phyloP scores from a whole-genome alignment of 106 monocot genomes.

The Chionographis japonica region DNA sequence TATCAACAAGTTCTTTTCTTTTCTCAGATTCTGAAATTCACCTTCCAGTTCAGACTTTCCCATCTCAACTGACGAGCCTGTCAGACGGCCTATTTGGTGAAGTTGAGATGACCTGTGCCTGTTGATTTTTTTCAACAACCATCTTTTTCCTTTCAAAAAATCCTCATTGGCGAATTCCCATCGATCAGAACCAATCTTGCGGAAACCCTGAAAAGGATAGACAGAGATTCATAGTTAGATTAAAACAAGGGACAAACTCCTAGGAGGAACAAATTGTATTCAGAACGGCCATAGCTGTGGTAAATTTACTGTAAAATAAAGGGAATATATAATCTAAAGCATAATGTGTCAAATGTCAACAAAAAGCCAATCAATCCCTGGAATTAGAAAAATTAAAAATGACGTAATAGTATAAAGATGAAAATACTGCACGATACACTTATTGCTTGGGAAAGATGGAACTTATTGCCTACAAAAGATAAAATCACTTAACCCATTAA shows the following conservation, averaged over 20 bases:
- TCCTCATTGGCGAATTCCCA: conserved; percentile 83
- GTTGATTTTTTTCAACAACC: conserved; percentile 46
- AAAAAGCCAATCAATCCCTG: too few species aligned
- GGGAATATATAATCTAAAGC: too few species aligned
- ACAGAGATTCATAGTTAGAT: conserved; percentile 3
- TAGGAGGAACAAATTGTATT: background rate
- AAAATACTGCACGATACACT: too few species aligned
- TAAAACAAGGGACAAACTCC: background rate
- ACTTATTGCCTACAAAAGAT: too few species aligned
- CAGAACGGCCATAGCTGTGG: too few species aligned
- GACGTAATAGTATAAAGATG: too few species aligned
- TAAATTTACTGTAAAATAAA: too few species aligned
- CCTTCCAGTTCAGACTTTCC: conserved; percentile 17
- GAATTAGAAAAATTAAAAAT: too few species aligned
- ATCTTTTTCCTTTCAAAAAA: conserved; percentile 46
- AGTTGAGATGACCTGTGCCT: conserved; percentile 49
- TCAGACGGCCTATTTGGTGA: conserved; percentile 15
- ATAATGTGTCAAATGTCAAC: too few species aligned
- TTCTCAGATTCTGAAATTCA: conserved; percentile 43
- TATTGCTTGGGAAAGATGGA: too few species aligned
- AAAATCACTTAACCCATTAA: too few species aligned
- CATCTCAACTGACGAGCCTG: conserved; percentile 20
- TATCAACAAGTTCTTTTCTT: conserved; percentile 41
- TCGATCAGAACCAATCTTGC: conserved; percentile 58
- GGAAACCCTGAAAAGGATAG: conserved; percentile 49